Percentiles rank a stretch among this genome's conserved stretches.
phyloP scores from a whole-genome alignment of 1,284 basidiomycete genomes.

The Ceratobasidium sp. region DNA sequence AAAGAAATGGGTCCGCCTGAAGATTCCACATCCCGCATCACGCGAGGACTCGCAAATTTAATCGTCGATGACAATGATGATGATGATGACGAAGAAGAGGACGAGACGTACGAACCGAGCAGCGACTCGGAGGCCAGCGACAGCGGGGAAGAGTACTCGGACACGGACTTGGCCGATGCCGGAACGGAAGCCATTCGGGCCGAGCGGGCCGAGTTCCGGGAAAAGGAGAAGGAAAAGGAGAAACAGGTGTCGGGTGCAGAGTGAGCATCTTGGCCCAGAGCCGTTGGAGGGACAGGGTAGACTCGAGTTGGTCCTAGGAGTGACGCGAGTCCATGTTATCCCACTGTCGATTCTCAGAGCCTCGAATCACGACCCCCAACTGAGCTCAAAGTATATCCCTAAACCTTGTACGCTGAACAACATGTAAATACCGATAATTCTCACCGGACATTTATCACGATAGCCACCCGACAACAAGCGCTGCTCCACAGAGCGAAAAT shows the following conservation, averaged over 20 bases:
- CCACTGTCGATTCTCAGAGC: too few relatives aligned
- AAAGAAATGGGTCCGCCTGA: constrained; percentile 9
- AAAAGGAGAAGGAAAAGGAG: constrained; percentile 7
- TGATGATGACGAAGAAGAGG: constrained; percentile 11
- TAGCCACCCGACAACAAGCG: too few relatives aligned
- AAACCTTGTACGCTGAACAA: too few relatives aligned
- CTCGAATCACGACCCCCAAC: not conserved
- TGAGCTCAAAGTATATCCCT: not conserved
- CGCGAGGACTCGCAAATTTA: not conserved
- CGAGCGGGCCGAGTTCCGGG: constrained; percentile 16
- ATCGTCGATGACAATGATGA: not conserved
- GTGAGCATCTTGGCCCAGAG: not conserved
- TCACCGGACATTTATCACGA: too few relatives aligned
- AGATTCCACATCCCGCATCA: not conserved
- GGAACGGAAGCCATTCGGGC: constrained; percentile 6
- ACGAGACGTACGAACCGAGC: constrained; percentile 10
- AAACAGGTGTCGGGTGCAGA: constrained; percentile 7
- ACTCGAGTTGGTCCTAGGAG: too few relatives aligned
- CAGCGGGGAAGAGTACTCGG: constrained; percentile 27
- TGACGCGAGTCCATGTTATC: too few relatives aligned
- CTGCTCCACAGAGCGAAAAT: too few relatives aligned
- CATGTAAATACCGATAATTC: too few relatives aligned
- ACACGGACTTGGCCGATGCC: constrained; percentile 4
- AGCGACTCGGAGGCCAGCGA: constrained; percentile 16
- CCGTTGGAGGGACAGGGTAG: not conserved